Evolutionary conservation across 148 eudicot species (phyloP).

Genomic region (Camellia granthamiana): DNA sequence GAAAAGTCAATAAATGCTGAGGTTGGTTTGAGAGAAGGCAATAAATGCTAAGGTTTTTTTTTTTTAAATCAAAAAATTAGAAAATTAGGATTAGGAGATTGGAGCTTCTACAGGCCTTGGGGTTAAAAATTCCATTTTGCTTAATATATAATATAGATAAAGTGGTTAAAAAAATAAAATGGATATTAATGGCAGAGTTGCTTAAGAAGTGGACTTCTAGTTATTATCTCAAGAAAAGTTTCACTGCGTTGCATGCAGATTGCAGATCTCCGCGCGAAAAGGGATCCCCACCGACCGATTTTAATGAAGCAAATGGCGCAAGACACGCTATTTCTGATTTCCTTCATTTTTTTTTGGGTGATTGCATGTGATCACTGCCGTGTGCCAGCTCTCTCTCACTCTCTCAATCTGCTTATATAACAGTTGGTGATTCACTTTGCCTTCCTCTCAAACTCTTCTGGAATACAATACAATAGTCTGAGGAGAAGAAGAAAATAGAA

Average conservation of each 20-base stretch:
- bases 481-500: not conserved
- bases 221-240: no score
- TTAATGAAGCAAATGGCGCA: not conserved
- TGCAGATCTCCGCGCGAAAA: not conserved
- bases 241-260: not conserved
- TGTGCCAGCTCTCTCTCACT: slow-evolving; percentile 8
- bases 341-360: not conserved
- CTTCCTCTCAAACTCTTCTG: not conserved
- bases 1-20: no score
- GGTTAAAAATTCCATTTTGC: no score
- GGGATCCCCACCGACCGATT: slow-evolving; percentile 6
- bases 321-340: slow-evolving; percentile 1
- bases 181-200: no score
- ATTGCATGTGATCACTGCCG: slow-evolving; percentile 8
- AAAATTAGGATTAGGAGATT: no score
- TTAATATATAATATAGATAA: no score
- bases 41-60: no score
- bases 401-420: not conserved
- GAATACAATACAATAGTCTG: no score
- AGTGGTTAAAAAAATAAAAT: no score
- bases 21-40: no score
- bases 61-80: no score
- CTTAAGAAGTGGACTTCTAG: not conserved
- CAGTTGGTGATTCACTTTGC: not conserved
- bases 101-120: no score